Percentiles rank a stretch among this genome's conserved stretches.
Conservation (phyloP, 305 asterid species). For the Fraxinus albicans region DNA sequence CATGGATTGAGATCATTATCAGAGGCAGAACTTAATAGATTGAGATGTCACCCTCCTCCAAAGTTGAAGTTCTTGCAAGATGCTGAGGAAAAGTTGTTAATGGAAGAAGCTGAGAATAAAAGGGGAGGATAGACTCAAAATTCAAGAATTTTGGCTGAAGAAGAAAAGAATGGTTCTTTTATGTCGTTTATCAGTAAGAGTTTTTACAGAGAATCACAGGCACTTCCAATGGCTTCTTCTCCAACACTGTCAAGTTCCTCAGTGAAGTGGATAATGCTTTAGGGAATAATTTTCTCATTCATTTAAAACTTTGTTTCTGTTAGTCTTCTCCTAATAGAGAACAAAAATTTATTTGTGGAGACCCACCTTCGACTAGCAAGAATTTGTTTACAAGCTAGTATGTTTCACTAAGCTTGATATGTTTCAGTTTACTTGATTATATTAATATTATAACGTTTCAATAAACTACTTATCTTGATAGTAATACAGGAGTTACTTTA, state of each 20-base stretch:
- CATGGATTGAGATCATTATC: constrained; percentile 59
- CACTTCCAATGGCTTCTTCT: constrained; percentile 42
- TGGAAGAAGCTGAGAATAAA: constrained; percentile 48
- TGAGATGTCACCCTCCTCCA: constrained; percentile 87
- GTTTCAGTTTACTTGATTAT: too few relatives aligned
- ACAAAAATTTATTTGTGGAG: not conserved
- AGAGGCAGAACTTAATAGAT: constrained; percentile 49
- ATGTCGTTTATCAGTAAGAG: constrained; percentile 24
- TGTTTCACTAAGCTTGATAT: too few relatives aligned
- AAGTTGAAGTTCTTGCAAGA: constrained; percentile 82
- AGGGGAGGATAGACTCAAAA: constrained; percentile 7
- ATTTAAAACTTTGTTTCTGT: constrained; percentile 14
- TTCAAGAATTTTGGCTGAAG: constrained; percentile 4
- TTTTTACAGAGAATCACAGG: constrained; percentile 37
- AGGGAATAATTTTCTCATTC: constrained; percentile 1
- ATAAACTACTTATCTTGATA: not conserved
- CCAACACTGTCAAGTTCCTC: constrained; percentile 21
- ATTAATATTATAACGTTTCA: not conserved
- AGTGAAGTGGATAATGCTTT: constrained; percentile 23
- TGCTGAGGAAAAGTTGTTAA: constrained; percentile 79
- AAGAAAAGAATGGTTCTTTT: constrained; percentile 22
- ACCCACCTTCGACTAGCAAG: too few relatives aligned
- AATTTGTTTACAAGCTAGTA: too few relatives aligned
- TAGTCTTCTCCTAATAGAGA: not conserved
- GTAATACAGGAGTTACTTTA: too few relatives aligned